Conservation (phyloP, 2,329 filamentous ascomycete genomes). For the Colletotrichum karsti region DNA sequence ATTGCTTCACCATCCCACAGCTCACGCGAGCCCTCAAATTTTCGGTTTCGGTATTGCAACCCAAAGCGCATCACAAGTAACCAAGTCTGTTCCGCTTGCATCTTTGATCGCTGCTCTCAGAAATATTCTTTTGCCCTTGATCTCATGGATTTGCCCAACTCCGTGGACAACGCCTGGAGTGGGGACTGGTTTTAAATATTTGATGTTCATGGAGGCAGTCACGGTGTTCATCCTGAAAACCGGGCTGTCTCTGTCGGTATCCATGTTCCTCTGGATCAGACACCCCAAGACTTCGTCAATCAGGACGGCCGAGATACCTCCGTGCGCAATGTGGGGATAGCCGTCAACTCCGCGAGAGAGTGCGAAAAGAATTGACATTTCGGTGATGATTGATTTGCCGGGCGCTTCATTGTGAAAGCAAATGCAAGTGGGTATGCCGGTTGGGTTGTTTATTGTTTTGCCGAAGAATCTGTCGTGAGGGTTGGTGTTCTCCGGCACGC, state of each 20-base stretch:
- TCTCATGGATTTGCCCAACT: conserved; percentile 40
- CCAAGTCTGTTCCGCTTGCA: conserved; percentile 38
- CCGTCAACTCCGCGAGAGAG: conserved; percentile 44
- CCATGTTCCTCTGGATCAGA: conserved; percentile 45
- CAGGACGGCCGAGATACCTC: conserved; percentile 44
- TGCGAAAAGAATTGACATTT: conserved; percentile 40
- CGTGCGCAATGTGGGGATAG: conserved; percentile 43
- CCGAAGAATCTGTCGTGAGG: conserved; percentile 45
- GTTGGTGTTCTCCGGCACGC: conserved; percentile 37
- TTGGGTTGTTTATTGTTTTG: conserved; percentile 37
- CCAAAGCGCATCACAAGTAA: conserved; percentile 32
- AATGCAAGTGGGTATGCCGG: conserved; percentile 42
- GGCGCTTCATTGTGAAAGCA: conserved; percentile 40
- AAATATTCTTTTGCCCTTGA: conserved; percentile 42
- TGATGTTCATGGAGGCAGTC: conserved; percentile 44
- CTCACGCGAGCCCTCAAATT: background rate
- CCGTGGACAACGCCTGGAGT: conserved; percentile 40
- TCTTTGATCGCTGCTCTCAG: conserved; percentile 40
- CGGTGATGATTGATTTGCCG: conserved; percentile 31
- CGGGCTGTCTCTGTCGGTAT: conserved; percentile 39
- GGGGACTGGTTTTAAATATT: conserved; percentile 41
- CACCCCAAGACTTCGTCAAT: conserved; percentile 47
- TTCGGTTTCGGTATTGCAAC: conserved; percentile 10
- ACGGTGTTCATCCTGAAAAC: conserved; percentile 39
- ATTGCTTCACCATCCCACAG: background rate